phyloP scores from a whole-genome alignment of 2,329 filamentous ascomycete species.

The Stachybotrys echinatus region DNA sequence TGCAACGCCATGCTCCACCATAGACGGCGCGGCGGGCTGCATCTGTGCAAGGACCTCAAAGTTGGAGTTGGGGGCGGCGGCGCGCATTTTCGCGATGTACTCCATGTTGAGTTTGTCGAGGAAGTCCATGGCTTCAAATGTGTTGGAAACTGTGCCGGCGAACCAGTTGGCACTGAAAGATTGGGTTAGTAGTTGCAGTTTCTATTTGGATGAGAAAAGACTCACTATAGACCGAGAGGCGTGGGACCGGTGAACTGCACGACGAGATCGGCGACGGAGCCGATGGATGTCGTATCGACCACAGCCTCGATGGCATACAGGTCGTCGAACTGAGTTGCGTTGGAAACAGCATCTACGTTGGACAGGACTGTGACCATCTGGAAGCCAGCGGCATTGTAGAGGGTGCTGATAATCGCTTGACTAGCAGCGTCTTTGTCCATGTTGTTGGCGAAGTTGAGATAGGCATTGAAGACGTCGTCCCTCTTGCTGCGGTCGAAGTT shows the following conservation, averaged over 20 bases:
- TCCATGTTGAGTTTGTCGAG: conserved; percentile 21
- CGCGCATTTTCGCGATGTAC: conserved; percentile 19
- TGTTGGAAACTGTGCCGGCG: conserved; percentile 20
- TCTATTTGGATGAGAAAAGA: background rate
- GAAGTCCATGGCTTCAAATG: conserved; percentile 22
- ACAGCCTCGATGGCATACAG: conserved; percentile 12
- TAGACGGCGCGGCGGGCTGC: conserved; percentile 24
- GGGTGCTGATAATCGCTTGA: background rate
- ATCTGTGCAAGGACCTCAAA: conserved; percentile 22
- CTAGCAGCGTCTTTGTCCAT: background rate
- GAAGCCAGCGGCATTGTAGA: background rate
- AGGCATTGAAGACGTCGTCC: background rate
- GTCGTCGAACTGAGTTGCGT: conserved; percentile 16
- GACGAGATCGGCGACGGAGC: conserved; percentile 19
- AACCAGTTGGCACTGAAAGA: conserved; percentile 23
- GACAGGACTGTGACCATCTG: conserved; percentile 15
- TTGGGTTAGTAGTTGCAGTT: conserved; percentile 1
- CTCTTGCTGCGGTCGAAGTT: background rate
- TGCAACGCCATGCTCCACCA: conserved; percentile 13
- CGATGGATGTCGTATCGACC: conserved; percentile 15
- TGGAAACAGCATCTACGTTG: conserved; percentile 17
- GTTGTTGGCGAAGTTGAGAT: background rate
- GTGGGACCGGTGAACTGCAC: conserved; percentile 25
- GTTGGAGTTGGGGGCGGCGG: conserved; percentile 14
- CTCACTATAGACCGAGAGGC: conserved; percentile 20